These are phyloP conservation scores for Aristolochia contorta DNA, from an alignment of 164 flowering plant species.

Conservation along the genomic window DNA sequence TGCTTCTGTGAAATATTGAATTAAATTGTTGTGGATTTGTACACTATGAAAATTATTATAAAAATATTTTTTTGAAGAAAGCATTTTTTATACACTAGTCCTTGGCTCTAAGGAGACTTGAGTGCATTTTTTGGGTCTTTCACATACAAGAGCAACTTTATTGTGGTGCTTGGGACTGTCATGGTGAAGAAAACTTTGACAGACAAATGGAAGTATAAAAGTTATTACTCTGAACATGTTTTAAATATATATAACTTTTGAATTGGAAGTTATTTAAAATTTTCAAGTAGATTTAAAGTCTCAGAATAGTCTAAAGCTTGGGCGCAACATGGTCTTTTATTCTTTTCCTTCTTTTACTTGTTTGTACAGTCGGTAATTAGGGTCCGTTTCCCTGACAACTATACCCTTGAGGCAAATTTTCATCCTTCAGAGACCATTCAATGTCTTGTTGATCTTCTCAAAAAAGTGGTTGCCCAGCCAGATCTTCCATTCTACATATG, in stretches of 20 bases:
- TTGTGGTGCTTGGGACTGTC: neutral
- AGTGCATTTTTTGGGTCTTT: too few species aligned
- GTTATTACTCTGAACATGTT: neutral
- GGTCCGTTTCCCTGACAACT: slow-evolving; percentile 85
- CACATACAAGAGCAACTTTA: neutral
- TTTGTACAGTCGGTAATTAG: slow-evolving; percentile 55
- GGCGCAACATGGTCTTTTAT: neutral
- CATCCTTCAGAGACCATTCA: slow-evolving; percentile 80
- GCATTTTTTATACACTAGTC: too few species aligned
- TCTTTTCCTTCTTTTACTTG: slow-evolving; percentile 2
- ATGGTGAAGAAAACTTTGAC: neutral
- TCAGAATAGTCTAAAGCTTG: too few species aligned
- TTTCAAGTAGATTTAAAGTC: too few species aligned
- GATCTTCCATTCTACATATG: slow-evolving; percentile 79
- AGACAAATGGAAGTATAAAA: neutral
- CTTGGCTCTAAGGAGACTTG: too few species aligned
- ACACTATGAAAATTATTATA: too few species aligned
- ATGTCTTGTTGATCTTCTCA: slow-evolving; percentile 61
- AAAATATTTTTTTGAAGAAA: too few species aligned
- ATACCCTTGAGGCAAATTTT: slow-evolving; percentile 69
- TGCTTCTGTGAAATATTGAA: too few species aligned
- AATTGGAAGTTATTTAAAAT: neutral
- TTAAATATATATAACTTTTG: neutral
- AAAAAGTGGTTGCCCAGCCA: slow-evolving; percentile 54
- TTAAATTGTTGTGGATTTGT: too few species aligned